Base-by-base conservation (phyloP, 2,329 filamentous ascomycete genomes). In the Fusarium dimerum region DNA sequence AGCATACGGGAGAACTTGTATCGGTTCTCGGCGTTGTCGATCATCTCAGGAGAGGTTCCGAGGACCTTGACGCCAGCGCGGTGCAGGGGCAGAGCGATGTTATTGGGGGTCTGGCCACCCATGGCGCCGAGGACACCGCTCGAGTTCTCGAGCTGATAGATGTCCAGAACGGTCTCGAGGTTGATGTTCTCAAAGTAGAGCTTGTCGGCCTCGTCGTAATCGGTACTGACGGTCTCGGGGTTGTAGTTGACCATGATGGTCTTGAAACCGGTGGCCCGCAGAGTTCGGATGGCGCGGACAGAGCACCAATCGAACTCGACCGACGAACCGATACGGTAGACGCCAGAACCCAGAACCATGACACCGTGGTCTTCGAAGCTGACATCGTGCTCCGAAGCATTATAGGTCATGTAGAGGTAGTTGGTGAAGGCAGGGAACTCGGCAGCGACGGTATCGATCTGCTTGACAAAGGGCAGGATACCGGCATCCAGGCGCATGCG, bases 231-330 rank as follows among this genome's bases (percentile, higher is more conserved):
- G 0, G 92, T 96, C 66, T 96, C 90, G 0, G 90, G 90, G 65
- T 94, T 93, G 65, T 85, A 89, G 68, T 97, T 97, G 68, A 99
- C 94, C 90, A 97, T 96, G 52, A 96, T 86, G 30, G 94, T 97
- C 86, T 97, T 97, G 80, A 96, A 89, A 62, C 92, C 92, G 80
- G 96, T 90, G 55, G 87, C 80, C 65, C 87, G 85, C 57, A 97
- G 81, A 40, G 91, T 89, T 57, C 90, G 82, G 11, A 92, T 92
- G 59, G 92, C 89, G 68, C 92, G 94, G 56, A 97, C 92, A 59
- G 92, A 92, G 71, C 93, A 97, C 93, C 93, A 97, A 75, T 99
- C 93, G 70, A 99, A 99, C 75, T 99, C 94, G 47, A 99, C 94
- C 6, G 92, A 97, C 76, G 88, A 93, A 68, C 94, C 94, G 70